Evolutionary conservation across 768 basidiomycete genomes (phyloP).

Genomic region (Lepiota subincarnata): DNA sequence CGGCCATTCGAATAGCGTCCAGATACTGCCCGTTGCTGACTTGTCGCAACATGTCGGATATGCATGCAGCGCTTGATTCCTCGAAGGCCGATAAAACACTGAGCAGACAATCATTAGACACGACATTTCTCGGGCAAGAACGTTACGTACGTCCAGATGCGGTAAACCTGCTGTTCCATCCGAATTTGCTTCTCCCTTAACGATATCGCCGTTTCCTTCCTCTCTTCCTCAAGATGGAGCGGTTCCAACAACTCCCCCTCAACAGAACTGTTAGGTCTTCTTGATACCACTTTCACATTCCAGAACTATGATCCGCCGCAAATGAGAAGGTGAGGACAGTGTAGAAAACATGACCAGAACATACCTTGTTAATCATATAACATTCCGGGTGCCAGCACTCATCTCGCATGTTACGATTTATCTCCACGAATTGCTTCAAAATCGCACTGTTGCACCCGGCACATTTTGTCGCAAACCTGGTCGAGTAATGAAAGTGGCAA

Average conservation of each 20-base stretch:
- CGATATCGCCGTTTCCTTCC: slow-evolving; percentile 67
- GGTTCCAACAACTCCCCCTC: slow-evolving; percentile 51
- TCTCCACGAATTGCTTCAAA: slow-evolving; percentile 98
- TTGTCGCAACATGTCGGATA: slow-evolving; percentile 96
- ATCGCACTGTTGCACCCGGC: slow-evolving; percentile 97
- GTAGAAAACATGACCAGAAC: slow-evolving; percentile 16
- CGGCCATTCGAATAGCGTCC: slow-evolving; percentile 97
- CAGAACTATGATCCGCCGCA: slow-evolving; percentile 65
- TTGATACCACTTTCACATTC: slow-evolving; percentile 92
- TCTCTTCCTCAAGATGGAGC: slow-evolving; percentile 73
- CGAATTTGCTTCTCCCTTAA: slow-evolving; percentile 86
- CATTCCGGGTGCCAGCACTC: slow-evolving; percentile 99
- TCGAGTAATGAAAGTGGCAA: slow-evolving; percentile 99
- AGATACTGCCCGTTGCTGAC: slow-evolving; percentile 96
- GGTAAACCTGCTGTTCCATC: slow-evolving; percentile 97
- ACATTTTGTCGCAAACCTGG: slow-evolving; percentile 97
- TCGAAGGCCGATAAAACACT: slow-evolving; percentile 96
- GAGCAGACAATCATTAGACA: slow-evolving; percentile 6
- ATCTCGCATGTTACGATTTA: slow-evolving; percentile 96
- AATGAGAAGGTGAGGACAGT: not conserved
- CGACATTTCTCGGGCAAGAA: not conserved
- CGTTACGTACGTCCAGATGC: slow-evolving; percentile 90
- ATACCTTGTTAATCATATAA: slow-evolving; percentile 99
- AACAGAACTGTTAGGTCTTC: slow-evolving; percentile 60
- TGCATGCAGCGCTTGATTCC: slow-evolving; percentile 98